These are phyloP conservation scores for Fraxinus angustifolia DNA, from an alignment of 305 asterid genomes.

Conservation along the genomic window DNA sequence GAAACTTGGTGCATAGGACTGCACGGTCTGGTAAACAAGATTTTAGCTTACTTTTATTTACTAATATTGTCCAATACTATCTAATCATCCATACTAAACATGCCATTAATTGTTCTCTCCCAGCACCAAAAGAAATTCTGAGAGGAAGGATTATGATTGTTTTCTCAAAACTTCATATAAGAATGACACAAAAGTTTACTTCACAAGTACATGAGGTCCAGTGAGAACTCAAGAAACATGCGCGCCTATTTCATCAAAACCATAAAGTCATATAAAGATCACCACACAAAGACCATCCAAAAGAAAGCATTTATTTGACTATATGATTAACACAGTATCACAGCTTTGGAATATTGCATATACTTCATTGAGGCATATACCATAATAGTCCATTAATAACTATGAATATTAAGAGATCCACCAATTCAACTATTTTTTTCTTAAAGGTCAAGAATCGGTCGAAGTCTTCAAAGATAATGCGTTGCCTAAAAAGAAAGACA, in stretches of 20 bases:
- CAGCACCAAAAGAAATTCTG: not conserved
- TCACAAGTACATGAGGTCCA: not conserved
- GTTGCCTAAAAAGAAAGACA: not conserved
- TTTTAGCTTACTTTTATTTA: not conserved
- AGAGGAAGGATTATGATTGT: not conserved
- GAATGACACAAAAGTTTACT: not conserved
- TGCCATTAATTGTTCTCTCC: not conserved
- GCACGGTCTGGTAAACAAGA: not conserved
- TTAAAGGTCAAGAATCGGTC: not conserved
- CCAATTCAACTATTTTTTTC: not conserved
- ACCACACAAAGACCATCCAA: not conserved
- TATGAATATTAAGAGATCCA: not conserved
- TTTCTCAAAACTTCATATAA: not conserved
- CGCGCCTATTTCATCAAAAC: not conserved
- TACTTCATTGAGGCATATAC: not conserved
- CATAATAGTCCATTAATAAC: not conserved
- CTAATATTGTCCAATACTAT: not conserved
- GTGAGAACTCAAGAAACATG: not conserved
- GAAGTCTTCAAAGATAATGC: not conserved
- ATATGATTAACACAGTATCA: not conserved
- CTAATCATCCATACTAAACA: not conserved
- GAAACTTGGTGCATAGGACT: not conserved
- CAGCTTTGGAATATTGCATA: not conserved
- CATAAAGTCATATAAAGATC: not conserved
- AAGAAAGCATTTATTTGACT: not conserved